Evolutionary conservation across 2,329 filamentous ascomycete species (phyloP).

Genomic region (Botrytis paeoniae): DNA sequence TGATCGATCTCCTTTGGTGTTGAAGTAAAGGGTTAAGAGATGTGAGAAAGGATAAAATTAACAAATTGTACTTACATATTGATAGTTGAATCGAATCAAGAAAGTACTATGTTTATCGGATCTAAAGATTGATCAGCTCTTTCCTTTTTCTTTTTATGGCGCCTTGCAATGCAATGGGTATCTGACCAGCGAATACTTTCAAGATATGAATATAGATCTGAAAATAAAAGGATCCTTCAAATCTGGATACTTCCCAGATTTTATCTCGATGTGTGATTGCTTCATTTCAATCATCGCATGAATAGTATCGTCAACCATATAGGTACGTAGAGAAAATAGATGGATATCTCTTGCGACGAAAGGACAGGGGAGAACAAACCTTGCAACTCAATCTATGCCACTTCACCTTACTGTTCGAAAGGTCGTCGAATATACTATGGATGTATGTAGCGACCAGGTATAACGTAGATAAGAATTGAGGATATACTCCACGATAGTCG

Average conservation of each 20-base stretch:
- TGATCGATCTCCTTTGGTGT: background rate
- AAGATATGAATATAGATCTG: background rate
- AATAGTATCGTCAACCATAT: background rate
- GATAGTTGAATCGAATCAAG: background rate
- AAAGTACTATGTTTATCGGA: background rate
- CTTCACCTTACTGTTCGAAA: background rate
- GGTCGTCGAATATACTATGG: background rate
- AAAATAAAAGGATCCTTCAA: background rate
- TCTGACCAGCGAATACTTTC: background rate
- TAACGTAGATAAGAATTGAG: background rate
- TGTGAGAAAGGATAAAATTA: background rate
- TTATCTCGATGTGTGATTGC: background rate
- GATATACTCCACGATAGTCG: background rate
- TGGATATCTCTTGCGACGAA: background rate
- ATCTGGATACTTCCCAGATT: background rate
- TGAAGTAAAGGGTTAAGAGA: background rate
- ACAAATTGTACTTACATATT: slow-evolving; percentile 11
- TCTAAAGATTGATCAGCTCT: slow-evolving; percentile 6
- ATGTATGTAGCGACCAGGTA: background rate
- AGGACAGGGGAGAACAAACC: background rate
- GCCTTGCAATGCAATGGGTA: background rate
- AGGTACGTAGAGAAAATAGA: background rate
- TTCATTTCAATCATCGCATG: background rate
- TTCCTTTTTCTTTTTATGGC: background rate
- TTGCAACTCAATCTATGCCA: background rate